These are phyloP conservation scores for Diplocarpon rosae DNA, from an alignment of 2,329 filamentous ascomycete species.

Conservation along the genomic window DNA sequence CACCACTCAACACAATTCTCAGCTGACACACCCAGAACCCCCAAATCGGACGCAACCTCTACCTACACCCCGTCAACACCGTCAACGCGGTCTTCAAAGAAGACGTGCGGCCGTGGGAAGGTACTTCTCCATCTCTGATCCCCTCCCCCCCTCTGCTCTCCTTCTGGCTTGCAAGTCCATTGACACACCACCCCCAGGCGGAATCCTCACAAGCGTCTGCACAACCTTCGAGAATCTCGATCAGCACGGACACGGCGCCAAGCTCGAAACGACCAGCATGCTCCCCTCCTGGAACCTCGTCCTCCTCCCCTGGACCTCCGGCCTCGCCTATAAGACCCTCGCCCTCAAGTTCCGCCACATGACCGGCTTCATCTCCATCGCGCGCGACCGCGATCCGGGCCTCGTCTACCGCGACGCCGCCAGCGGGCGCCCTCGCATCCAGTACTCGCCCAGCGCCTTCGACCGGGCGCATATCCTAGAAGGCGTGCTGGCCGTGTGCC, in stretches of 20 bases:
- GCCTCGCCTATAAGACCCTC: constrained; percentile 61
- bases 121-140: constrained; percentile 4
- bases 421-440: constrained; percentile 53
- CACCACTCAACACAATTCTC: not conserved
- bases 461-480: constrained; percentile 64
- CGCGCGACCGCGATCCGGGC: constrained; percentile 66
- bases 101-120: constrained; percentile 58
- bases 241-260: constrained; percentile 66
- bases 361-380: constrained; percentile 61
- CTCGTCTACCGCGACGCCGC: constrained; percentile 60
- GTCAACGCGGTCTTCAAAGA: constrained; percentile 55
- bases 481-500: constrained; percentile 59
- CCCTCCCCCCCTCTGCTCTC: not conserved
- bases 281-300: constrained; percentile 53
- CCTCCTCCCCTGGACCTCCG: constrained; percentile 54
- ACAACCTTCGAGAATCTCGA: constrained; percentile 74
- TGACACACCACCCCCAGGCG: constrained; percentile 28
- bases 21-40: constrained; percentile 39
- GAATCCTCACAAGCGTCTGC: constrained; percentile 70
- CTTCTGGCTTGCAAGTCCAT: not conserved
- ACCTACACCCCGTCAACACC: constrained; percentile 64
- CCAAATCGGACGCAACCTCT: constrained; percentile 71
- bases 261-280: constrained; percentile 70
- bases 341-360: constrained; percentile 58
- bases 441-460: constrained; percentile 59